Evolutionary conservation across 345 rosid genomes (phyloP).

Genomic region (Lepidium sativum): DNA sequence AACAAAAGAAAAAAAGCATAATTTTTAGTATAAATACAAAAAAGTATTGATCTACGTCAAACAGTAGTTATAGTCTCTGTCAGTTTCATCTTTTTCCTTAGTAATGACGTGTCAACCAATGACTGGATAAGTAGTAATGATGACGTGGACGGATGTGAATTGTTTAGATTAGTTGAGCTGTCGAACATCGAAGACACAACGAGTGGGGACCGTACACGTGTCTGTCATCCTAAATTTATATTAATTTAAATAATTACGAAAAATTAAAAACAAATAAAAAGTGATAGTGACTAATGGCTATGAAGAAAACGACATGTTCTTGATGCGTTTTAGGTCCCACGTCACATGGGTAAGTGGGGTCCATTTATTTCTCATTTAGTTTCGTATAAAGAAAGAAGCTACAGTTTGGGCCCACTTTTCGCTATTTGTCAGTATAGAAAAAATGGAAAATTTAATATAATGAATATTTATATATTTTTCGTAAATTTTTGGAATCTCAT

Average conservation of each 20-base stretch:
- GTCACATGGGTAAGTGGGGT: conserved; percentile 31
- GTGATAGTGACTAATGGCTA: conserved; percentile 30
- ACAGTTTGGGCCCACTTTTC: conserved; percentile 4
- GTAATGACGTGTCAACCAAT: conserved; percentile 1
- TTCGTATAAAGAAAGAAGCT: conserved; percentile 29
- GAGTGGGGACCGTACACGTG: conserved; percentile 26
- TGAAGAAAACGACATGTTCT: conserved; percentile 28
- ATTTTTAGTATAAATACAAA: neutral
- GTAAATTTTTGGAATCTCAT: conserved; percentile 6
- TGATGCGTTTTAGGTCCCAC: conserved; percentile 35
- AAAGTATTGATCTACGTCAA: conserved; percentile 1
- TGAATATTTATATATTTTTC: neutral
- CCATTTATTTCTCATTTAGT: conserved; percentile 13
- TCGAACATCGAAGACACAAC: conserved; percentile 5
- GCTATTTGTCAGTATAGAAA: conserved; percentile 13
- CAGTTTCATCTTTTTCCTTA: neutral
- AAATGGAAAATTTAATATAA: neutral
- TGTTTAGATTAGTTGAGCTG: conserved; percentile 12
- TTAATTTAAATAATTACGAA: neutral
- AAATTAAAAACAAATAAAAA: neutral
- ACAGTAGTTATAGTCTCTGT: conserved; percentile 3
- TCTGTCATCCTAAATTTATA: neutral
- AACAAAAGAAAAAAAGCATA: neutral
- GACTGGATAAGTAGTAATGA: conserved; percentile 6
- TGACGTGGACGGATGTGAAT: conserved; percentile 19